Percentiles rank a stretch among this genome's conserved stretches.
Evolutionary conservation across 225 moss, liverwort and hornwort genomes (phyloP).

Genomic region (Bryoerythrophyllum caledonicum): DNA sequence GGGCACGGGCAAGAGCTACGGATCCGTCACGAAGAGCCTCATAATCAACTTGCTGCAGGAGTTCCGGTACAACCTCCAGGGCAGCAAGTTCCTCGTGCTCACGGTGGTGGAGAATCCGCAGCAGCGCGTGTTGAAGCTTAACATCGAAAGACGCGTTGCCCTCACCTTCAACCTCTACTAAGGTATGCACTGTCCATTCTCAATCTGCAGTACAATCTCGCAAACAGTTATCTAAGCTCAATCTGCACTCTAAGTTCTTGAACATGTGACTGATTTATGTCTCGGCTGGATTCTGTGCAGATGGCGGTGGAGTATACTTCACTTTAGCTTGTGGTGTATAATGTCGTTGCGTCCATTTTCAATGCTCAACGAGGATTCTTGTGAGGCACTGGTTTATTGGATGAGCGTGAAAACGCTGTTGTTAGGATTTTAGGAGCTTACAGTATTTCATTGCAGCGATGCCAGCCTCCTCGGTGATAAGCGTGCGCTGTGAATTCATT

Average conservation of each 20-base stretch:
- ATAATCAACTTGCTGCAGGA: slow-evolving; percentile 29
- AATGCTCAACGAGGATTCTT: too few species aligned
- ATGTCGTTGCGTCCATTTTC: background rate
- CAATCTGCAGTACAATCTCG: too few species aligned
- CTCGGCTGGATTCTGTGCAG: background rate
- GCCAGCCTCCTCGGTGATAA: slow-evolving; percentile 31
- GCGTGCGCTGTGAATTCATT: slow-evolving; percentile 15
- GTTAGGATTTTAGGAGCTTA: slow-evolving; percentile 1
- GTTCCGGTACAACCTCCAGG: slow-evolving; percentile 37
- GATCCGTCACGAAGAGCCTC: slow-evolving; percentile 29
- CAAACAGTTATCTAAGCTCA: too few species aligned
- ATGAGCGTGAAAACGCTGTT: background rate
- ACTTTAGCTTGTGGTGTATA: slow-evolving; percentile 12
- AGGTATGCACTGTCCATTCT: too few species aligned
- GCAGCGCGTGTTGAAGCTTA: slow-evolving; percentile 29
- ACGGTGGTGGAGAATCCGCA: slow-evolving; percentile 35
- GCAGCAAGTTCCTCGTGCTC: slow-evolving; percentile 33
- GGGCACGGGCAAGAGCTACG: slow-evolving; percentile 24
- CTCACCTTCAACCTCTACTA: slow-evolving; percentile 38
- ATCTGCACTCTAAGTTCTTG: too few species aligned
- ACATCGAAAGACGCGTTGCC: slow-evolving; percentile 12
- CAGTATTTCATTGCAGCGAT: slow-evolving; percentile 9
- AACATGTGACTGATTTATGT: background rate
- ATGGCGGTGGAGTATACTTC: background rate
- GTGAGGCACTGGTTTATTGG: background rate